Evolutionary conservation across 2,329 filamentous ascomycete genomes (phyloP).

Genomic region (Piedraia hortae): DNA sequence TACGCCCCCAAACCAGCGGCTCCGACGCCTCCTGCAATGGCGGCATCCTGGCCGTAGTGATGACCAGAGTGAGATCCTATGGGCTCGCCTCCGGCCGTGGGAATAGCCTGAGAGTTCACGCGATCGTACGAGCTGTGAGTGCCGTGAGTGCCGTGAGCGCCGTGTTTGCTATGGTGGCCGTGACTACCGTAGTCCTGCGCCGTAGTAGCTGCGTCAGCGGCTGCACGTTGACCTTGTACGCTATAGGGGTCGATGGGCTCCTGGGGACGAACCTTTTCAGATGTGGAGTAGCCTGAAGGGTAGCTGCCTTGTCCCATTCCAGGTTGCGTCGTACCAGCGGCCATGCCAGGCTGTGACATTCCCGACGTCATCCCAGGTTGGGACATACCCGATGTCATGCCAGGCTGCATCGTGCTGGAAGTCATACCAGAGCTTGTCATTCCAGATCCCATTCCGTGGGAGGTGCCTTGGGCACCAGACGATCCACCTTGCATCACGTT

Average conservation of each 20-base stretch:
- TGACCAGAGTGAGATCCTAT: no score
- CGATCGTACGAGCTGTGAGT: constrained; percentile 1
- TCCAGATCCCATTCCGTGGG: no score
- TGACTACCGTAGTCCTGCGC: background rate
- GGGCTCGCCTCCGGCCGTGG: constrained; percentile 7
- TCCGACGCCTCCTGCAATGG: constrained; percentile 9
- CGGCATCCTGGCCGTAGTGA: constrained; percentile 10
- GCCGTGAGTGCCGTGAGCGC: constrained; percentile 1
- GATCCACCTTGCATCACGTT: no score
- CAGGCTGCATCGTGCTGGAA: no score
- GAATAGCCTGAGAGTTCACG: constrained; percentile 7
- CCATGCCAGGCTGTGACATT: background rate
- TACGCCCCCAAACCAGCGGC: constrained; percentile 5
- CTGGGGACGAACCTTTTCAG: constrained; percentile 1
- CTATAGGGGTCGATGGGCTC: constrained; percentile 5
- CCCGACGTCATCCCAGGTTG: background rate
- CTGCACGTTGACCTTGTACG: constrained; percentile 3
- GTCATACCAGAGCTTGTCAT: no score
- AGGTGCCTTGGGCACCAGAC: no score
- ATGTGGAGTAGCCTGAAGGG: no score
- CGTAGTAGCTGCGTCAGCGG: constrained; percentile 3
- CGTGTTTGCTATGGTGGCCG: no score
- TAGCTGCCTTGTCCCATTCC: no score
- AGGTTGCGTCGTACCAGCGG: background rate
- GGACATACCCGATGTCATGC: constrained; percentile 1